Evolutionary conservation across 495 filamentous ascomycete species (phyloP), one percentile per base, ranked within the genome.

Genomic region (Hypoxylon fragiforme): DNA sequence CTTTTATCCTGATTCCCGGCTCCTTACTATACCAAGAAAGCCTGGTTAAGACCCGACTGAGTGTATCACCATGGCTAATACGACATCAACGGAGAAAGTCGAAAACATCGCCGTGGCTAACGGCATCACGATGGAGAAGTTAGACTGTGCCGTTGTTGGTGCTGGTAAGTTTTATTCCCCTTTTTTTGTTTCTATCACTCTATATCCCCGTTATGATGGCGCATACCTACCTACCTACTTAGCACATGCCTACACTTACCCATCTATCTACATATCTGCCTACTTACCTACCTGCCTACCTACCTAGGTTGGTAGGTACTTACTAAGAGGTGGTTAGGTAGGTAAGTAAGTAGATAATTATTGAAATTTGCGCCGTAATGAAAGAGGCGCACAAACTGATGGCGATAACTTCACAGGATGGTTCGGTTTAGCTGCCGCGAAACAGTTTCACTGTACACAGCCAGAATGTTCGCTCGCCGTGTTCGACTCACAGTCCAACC

Each of bases 61-160:
- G 39, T 46, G 45, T 44, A 57, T 62, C 43, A 46, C 47, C 37
- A 62, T 62, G 58, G 51, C 51, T 24, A 14, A 49, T 46, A 9
- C 35, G 16, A 48, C 42, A 3, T 20, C 15, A 5, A n/a, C 46
- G 16, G 58, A 62, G 30, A 62, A 62, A 24, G 36, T 19, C 50
- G 51, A 61, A 14, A 28, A 12, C 26, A 44, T 47, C 32, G 36
- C 37, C 7, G 44, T 32, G 28, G 13, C 43, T 18, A 41, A 51
- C 14, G 51, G 44, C 9, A 54, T 54, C 40, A 63, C 59, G 24
- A 77, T 77, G 73, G 73, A 77, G 40, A 60, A 67, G 16, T 28
- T 74, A 5, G 73, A 78, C 48, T 66, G 73, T 36, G 73, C 72
- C 30, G 71, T 78, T 20, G 64, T 77, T 30, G 75, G 75, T 24